Percentiles rank a stretch among this genome's conserved stretches.
Conservation (phyloP, 2,329 filamentous ascomycete genomes). For the Thyridium curvatum region DNA sequence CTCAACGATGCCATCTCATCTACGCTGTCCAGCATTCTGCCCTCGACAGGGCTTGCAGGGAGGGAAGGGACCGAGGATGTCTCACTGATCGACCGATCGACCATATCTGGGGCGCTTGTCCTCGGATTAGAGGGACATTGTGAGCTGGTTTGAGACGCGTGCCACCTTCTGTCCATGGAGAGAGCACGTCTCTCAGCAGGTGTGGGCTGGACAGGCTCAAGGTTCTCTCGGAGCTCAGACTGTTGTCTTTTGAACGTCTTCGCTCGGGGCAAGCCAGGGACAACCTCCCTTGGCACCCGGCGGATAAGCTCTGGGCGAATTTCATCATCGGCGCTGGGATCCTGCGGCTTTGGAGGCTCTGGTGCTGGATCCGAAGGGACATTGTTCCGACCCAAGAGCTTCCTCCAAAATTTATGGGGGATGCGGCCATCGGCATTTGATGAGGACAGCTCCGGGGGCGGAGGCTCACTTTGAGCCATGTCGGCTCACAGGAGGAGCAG, state of each 20-base stretch:
- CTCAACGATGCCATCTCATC: slow-evolving; percentile 7
- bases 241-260: slow-evolving; percentile 78
- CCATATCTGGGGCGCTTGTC: slow-evolving; percentile 41
- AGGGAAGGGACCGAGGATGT: slow-evolving; percentile 14
- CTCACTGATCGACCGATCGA: slow-evolving; percentile 20
- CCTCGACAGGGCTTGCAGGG: slow-evolving; percentile 24
- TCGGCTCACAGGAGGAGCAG: slow-evolving; percentile 1
- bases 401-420: slow-evolving; percentile 17
- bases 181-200: slow-evolving; percentile 64
- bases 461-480: slow-evolving; percentile 19
- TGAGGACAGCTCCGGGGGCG: slow-evolving; percentile 9
- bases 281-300: slow-evolving; percentile 53
- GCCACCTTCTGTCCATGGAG: slow-evolving; percentile 52
- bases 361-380: slow-evolving; percentile 7
- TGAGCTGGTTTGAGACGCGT: slow-evolving; percentile 24
- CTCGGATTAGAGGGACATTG: slow-evolving; percentile 31
- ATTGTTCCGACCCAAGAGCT: slow-evolving; percentile 14
- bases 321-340: slow-evolving; percentile 18
- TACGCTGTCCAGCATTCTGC: slow-evolving; percentile 20
- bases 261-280: slow-evolving; percentile 69
- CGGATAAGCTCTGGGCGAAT: slow-evolving; percentile 28
- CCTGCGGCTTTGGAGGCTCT: slow-evolving; percentile 6
- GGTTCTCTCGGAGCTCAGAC: slow-evolving; percentile 69
- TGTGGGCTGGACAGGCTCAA: slow-evolving; percentile 59
- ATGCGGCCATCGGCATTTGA: slow-evolving; percentile 9